Base-by-base conservation (phyloP, 352 stramenopile genomes). In the Globisporangium cystogenes region DNA sequence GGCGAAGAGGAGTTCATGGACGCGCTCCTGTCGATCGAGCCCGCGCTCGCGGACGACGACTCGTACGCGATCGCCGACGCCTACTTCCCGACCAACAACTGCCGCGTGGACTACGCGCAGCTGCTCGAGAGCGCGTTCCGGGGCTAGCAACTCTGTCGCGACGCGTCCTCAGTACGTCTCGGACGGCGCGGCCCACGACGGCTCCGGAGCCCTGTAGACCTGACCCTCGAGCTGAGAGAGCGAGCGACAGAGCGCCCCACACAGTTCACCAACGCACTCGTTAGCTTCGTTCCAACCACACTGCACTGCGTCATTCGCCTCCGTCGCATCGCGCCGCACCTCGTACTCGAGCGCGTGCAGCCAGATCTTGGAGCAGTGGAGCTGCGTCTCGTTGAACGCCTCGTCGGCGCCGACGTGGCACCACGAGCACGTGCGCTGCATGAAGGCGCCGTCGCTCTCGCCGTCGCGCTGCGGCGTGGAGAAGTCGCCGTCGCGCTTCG, bases 281-380 rank as follows among this genome's bases (percentile, higher is more conserved):
- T 39, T 39, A 39, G 33, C 14, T 16, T 12, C n/a, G n/a, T 39
- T 39, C 0, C 33, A 1, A 39, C 12, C 14, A n/a, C 33, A 39
- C 18, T 12, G 33, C 5, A 39, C 14, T 12, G 12, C 8, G 6
- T 4, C 12, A 12, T 36, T 16, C 33, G 3, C 33, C n/a, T n/a
- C n/a, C n/a, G n/a, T n/a, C n/a, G n/a, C 12, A 39, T 39, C 33
- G 33, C 12, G 33, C n/a, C 59, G 14, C 72, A 93, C 83, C 82
- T 93, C 82, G 76, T 95, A 95, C 57, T 92, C 72, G 43, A 93
- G 64, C 15, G 85, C 85, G 49, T 94, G 85, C 21, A 95, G 72
- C 83, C 85, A 95, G 43, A 95, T 93, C 44, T 85, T 79, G 7
- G 78, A 79, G 54, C 83, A 94, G 64, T 95, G 82, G 16, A 90